A percentile compares a stretch with the other conserved stretches of the same genome.
These are phyloP conservation scores for Rhizopogon vinicolor DNA, from an alignment of 768 basidiomycete genomes.

Conservation along the genomic window DNA sequence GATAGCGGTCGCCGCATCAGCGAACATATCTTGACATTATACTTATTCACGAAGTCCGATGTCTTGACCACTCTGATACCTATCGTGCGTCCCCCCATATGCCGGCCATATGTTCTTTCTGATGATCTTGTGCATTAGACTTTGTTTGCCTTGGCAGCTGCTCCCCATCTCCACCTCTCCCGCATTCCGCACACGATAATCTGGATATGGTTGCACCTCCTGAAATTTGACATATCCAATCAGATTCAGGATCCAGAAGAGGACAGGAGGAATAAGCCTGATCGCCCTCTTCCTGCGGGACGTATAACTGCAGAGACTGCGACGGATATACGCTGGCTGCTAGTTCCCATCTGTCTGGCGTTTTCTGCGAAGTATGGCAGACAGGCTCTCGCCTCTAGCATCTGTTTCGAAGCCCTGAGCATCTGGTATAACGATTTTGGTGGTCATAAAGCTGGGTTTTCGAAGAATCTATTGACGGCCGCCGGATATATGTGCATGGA, in stretches of 20 bases:
- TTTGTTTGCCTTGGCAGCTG: constrained; percentile 18
- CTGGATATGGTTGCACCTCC: constrained; percentile 37
- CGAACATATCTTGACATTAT: constrained; percentile 8
- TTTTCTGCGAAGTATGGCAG: constrained; percentile 22
- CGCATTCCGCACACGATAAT: constrained; percentile 17
- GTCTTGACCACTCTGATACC: constrained; percentile 4
- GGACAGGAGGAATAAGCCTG: constrained; percentile 32
- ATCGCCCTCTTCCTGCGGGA: constrained; percentile 34
- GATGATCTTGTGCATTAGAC: constrained; percentile 11
- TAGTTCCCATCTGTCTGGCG: constrained; percentile 21
- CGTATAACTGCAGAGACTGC: constrained; percentile 30
- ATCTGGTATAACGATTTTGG: constrained; percentile 28
- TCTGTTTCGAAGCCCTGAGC: constrained; percentile 17
- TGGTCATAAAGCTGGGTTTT: constrained; percentile 16
- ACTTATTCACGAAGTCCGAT: constrained; percentile 5
- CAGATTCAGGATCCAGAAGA: constrained; percentile 30
- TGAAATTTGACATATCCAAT: constrained; percentile 33
- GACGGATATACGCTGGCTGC: constrained; percentile 22
- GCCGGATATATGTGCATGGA: constrained; percentile 24
- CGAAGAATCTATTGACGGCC: constrained; percentile 19
- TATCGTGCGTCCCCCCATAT: not conserved
- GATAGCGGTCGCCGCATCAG: not conserved
- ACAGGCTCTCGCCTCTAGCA: constrained; percentile 21
- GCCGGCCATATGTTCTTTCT: not conserved
- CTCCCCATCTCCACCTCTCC: constrained; percentile 9